Evolutionary conservation across 208 protist genomes (phyloP).

Genomic region (Leishmania aethiopica): DNA sequence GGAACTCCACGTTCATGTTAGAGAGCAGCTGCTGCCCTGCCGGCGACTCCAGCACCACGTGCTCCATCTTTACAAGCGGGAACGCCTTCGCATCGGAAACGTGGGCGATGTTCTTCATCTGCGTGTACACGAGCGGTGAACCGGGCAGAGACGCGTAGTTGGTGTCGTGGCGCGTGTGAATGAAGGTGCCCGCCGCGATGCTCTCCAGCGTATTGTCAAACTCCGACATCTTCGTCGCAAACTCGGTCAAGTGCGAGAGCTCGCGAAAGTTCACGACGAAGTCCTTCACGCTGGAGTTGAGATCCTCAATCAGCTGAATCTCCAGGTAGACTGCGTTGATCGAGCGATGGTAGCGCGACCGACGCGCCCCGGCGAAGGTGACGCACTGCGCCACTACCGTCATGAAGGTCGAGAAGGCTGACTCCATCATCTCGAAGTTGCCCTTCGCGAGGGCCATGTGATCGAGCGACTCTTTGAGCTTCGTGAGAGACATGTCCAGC

Average conservation of each 20-base stretch:
- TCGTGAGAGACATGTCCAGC: conserved; percentile 61
- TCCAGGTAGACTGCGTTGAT: conserved; percentile 75
- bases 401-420: conserved; percentile 63
- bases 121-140: conserved; percentile 48
- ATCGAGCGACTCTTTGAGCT: conserved; percentile 68
- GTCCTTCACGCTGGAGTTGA: conserved; percentile 83
- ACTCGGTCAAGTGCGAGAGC: conserved; percentile 82
- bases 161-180: conserved; percentile 11
- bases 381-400: conserved; percentile 59
- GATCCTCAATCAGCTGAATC: conserved; percentile 79
- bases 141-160: background rate
- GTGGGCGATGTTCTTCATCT: conserved; percentile 24
- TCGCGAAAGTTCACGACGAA: conserved; percentile 90
- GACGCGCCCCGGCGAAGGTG: conserved; percentile 51
- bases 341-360: conserved; percentile 38
- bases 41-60: conserved; percentile 61
- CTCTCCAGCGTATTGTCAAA: conserved; percentile 81
- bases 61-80: conserved; percentile 54
- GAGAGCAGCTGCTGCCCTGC: conserved; percentile 62
- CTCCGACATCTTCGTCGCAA: conserved; percentile 71
- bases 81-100: conserved; percentile 22
- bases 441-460: conserved; percentile 82
- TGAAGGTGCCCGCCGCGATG: conserved; percentile 70
- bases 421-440: conserved; percentile 78
- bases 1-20: conserved; percentile 59